Evolutionary conservation across 495 filamentous ascomycete genomes (phyloP).

Genomic region (Peziza echinospora): DNA sequence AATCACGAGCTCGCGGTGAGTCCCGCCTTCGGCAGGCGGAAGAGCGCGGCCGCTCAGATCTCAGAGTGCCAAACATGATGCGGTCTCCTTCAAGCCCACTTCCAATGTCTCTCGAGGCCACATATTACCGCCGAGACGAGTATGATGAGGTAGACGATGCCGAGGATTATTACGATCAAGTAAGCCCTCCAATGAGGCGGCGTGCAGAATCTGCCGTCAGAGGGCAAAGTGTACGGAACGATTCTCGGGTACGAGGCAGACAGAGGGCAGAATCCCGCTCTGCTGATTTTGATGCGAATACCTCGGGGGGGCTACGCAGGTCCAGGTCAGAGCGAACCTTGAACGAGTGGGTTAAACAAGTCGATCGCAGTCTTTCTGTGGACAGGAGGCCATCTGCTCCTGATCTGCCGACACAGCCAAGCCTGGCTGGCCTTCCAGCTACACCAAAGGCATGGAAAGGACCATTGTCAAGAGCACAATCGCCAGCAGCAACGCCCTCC

Average conservation of each 20-base stretch:
- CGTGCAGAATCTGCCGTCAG: neutral
- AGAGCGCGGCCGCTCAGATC: neutral
- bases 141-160: slow-evolving; percentile 7
- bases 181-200: no score
- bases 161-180: slow-evolving; percentile 15
- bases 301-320: slow-evolving; percentile 11
- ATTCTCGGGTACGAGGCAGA: slow-evolving; percentile 7
- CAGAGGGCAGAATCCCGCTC: slow-evolving; percentile 12
- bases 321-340: slow-evolving; percentile 18
- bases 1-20: neutral
- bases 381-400: slow-evolving; percentile 11
- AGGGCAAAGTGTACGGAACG: neutral
- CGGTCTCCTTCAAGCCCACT: slow-evolving; percentile 66
- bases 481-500: neutral
- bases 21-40: neutral
- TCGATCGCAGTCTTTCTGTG: slow-evolving; percentile 12
- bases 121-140: slow-evolving; percentile 20
- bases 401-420: slow-evolving; percentile 9
- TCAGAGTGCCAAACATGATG: slow-evolving; percentile 12
- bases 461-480: slow-evolving; percentile 10
- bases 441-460: slow-evolving; percentile 18
- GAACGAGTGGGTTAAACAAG: slow-evolving; percentile 15
- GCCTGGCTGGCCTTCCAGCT: slow-evolving; percentile 14
- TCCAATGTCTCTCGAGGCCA: slow-evolving; percentile 34
- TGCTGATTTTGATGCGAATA: no score